A percentile compares a stretch with the other conserved stretches of the same genome.
Conservation (phyloP, 2,329 filamentous ascomycete genomes). For the Biscogniauxia mediterranea region DNA sequence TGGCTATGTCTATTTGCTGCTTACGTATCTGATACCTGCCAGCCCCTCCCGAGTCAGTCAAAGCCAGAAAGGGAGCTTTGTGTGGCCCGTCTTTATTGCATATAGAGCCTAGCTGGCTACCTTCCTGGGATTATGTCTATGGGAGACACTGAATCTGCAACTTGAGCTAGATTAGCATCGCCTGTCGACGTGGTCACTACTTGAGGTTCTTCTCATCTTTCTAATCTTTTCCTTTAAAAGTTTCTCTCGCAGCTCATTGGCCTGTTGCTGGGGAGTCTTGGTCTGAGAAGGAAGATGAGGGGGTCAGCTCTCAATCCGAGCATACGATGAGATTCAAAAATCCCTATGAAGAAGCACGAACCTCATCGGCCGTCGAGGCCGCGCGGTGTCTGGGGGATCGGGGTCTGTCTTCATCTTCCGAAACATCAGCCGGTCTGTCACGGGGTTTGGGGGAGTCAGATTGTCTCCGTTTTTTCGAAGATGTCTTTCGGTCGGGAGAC, state of each 20-base stretch:
- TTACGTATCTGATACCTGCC: constrained; percentile 15
- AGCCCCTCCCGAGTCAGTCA: not conserved
- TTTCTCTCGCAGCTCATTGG: constrained; percentile 48
- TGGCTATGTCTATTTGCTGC: constrained; percentile 13
- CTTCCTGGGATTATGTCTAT: constrained; percentile 7
- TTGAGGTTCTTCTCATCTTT: constrained; percentile 53
- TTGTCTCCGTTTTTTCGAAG: constrained; percentile 47
- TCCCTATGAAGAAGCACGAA: constrained; percentile 38
- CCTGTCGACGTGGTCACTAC: constrained; percentile 38
- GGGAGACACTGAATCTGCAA: constrained; percentile 27
- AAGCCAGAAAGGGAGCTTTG: constrained; percentile 13
- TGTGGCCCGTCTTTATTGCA: constrained; percentile 26
- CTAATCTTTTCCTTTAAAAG: constrained; percentile 53
- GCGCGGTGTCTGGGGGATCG: constrained; percentile 34
- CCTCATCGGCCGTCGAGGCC: constrained; percentile 39
- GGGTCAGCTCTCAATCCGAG: constrained; percentile 35
- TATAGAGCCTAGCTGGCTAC: constrained; percentile 11
- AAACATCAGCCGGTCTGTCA: constrained; percentile 58
- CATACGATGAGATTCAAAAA: constrained; percentile 19
- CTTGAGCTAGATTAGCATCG: constrained; percentile 48
- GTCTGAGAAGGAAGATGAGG: constrained; percentile 31
- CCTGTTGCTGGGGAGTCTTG: constrained; percentile 40
- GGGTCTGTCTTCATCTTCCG: constrained; percentile 45
- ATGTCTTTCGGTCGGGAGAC: constrained; percentile 25
- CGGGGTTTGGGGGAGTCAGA: constrained; percentile 50